Conservation (phyloP, 2,329 filamentous ascomycete species). For the Exophiala calicioides region DNA sequence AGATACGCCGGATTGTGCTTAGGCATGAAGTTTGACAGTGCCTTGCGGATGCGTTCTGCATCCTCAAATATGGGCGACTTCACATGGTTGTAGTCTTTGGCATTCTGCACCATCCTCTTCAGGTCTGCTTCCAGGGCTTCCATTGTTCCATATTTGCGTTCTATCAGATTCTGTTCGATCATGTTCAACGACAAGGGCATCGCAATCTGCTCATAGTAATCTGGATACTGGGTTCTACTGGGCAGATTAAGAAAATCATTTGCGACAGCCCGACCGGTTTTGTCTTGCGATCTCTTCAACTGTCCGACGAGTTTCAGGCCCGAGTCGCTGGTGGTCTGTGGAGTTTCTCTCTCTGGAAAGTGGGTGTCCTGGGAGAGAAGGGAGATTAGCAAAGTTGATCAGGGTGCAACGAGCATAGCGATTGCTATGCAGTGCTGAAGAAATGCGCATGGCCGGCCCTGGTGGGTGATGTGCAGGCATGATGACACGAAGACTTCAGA, state of each 20-base stretch:
- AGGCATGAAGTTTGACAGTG: constrained; percentile 83
- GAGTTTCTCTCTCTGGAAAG: constrained; percentile 53
- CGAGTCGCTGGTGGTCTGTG: constrained; percentile 68
- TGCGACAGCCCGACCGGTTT: constrained; percentile 75
- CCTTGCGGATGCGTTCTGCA: constrained; percentile 82
- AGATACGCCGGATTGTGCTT: constrained; percentile 83
- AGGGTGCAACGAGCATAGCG: not conserved
- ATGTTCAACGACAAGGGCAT: constrained; percentile 77
- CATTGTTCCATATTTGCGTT: constrained; percentile 68
- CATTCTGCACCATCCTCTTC: constrained; percentile 84
- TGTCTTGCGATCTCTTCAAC: constrained; percentile 75
- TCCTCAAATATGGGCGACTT: constrained; percentile 74
- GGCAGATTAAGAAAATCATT: constrained; percentile 74
- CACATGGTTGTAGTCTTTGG: constrained; percentile 79
- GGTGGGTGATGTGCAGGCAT: constrained; percentile 10
- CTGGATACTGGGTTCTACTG: constrained; percentile 54
- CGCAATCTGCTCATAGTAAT: constrained; percentile 75
- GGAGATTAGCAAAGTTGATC: constrained; percentile 14
- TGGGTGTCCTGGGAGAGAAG: constrained; percentile 29
- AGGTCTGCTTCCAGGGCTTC: constrained; percentile 79
- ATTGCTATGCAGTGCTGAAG: constrained; percentile 5
- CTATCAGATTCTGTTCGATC: constrained; percentile 72
- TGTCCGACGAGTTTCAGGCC: constrained; percentile 74
- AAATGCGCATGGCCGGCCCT: not conserved
- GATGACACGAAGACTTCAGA: constrained; percentile 5